A percentile compares a stretch with the other conserved stretches of the same genome.
Conservation (phyloP, 2,329 filamentous ascomycete species). For the Cytospora mali region DNA sequence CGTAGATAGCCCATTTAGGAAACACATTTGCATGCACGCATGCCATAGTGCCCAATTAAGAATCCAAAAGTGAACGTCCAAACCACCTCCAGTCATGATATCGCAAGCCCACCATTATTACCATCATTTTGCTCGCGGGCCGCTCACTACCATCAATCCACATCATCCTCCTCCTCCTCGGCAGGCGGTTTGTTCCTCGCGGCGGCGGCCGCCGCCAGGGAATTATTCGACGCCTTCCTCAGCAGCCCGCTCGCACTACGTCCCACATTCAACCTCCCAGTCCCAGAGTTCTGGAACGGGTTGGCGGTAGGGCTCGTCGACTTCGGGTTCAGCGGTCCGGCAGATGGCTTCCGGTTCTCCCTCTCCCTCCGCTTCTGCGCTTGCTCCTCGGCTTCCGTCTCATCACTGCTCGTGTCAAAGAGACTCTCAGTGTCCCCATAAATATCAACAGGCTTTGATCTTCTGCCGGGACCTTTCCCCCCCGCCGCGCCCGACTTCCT, state of each 20-base stretch:
- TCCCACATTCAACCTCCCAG: conserved; percentile 36
- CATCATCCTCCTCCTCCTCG: conserved; percentile 35
- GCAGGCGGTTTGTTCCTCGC: conserved; percentile 35
- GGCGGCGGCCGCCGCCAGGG: conserved; percentile 16
- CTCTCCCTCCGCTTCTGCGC: conserved; percentile 43
- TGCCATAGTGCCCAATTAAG: neutral
- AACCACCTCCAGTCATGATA: neutral
- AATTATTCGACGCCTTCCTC: conserved; percentile 37
- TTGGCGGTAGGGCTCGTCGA: conserved; percentile 39
- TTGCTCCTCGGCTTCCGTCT: conserved; percentile 39
- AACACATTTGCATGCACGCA: neutral
- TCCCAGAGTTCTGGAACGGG: conserved; percentile 44
- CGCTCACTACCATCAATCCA: conserved; percentile 30
- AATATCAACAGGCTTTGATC: conserved; percentile 36
- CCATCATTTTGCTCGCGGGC: neutral
- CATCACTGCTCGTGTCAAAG: conserved; percentile 34
- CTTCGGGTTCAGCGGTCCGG: conserved; percentile 42
- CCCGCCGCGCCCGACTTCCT: conserved; percentile 49
- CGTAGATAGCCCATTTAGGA: conserved; percentile 9
- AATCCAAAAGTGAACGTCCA: neutral
- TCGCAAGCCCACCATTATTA: neutral
- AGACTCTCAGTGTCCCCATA: conserved; percentile 39
- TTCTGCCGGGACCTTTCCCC: conserved; percentile 37
- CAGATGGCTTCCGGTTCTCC: conserved; percentile 38
- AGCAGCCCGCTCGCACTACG: conserved; percentile 48